Conservation (phyloP, 495 filamentous ascomycete species). For the Alectoria sarmentosa region DNA sequence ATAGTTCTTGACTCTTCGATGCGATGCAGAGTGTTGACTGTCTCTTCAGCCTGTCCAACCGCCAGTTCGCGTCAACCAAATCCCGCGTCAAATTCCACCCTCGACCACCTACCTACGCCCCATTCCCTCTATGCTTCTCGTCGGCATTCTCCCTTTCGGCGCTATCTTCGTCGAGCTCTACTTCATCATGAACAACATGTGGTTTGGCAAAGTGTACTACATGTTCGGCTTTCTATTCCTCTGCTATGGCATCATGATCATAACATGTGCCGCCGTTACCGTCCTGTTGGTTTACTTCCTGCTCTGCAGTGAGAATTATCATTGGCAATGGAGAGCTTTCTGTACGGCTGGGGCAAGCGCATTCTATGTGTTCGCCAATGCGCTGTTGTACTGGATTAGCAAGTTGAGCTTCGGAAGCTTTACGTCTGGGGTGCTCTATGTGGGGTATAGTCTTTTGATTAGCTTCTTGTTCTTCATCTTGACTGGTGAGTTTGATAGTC, state of each 20-base stretch:
- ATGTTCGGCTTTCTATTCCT: conserved; percentile 99
- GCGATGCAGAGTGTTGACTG: background rate
- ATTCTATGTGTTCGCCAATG: conserved; percentile 82
- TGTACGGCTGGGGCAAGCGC: conserved; percentile 80
- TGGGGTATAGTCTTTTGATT: conserved; percentile 85
- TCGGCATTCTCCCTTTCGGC: conserved; percentile 86
- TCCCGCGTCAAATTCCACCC: conserved; percentile 90
- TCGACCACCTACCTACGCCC: conserved; percentile 72
- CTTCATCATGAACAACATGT: conserved; percentile 97
- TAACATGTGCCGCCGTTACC: conserved; percentile 87
- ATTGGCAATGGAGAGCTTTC: conserved; percentile 98
- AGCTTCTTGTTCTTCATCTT: conserved; percentile 88
- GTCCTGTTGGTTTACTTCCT: conserved; percentile 91
- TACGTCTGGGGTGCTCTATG: conserved; percentile 80
- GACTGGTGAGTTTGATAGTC: conserved; percentile 69
- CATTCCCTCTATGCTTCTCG: conserved; percentile 78
- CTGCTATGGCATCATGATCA: conserved; percentile 95
- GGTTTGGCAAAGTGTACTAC: conserved; percentile 98
- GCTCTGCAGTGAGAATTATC: conserved; percentile 93
- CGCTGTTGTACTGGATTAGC: conserved; percentile 79
- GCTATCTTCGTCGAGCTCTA: conserved; percentile 97
- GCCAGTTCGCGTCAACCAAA: conserved; percentile 94
- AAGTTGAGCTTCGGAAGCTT: conserved; percentile 78
- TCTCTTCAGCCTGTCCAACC: conserved; percentile 50
- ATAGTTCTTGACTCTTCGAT: background rate